Base-by-base conservation (phyloP, 345 rosid species). In the Hypericum perforatum region DNA sequence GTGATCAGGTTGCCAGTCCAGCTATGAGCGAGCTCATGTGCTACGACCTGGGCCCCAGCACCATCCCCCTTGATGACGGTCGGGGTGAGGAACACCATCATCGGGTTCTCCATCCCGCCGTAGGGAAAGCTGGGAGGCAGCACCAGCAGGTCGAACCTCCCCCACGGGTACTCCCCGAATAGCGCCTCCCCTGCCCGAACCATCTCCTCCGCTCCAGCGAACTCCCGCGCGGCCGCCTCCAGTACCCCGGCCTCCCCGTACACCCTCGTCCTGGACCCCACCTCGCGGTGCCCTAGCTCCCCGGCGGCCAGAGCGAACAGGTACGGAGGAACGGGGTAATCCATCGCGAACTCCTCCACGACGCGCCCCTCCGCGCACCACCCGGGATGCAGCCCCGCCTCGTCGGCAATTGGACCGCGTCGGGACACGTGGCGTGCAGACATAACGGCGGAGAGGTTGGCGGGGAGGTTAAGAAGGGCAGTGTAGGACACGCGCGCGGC, bases 1-100 rank as follows among this genome's bases (percentile, higher is more conserved):
- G 96, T 87, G 37, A 91, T 91, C 77, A 91, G 67, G 62, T 91
- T 91, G 29, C 88, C 95, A 1, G 96, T 91, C 95, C 98, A 87
- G 61, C 92, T 91, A 63, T 87, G 96, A 0, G 98, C 98, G 7
- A 91, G 80, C 76, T 87, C 92, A 45, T 87, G 96, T 0, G 95
- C 98, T 36, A 91, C 95, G 12, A 87, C 82, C 69, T 85, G 90
- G 10, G 95, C 98, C 0, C 98, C 96, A 39, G 82, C 71, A 0
- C 83, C 84, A 53, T 87, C 90, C 7, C 98, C 98, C 59, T 87
- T 91, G 45, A 87, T 87, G 41, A 91, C 92, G 4, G 94, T 87
- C 0, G 96, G 98, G 0, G 96, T 87, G 79, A 87, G 45, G 63
- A 91, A 91, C 50, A 78, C 88, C 88, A 81, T 87, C 63, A 89